Conservation (phyloP, 495 filamentous ascomycete species). For the Tuber indicum region DNA sequence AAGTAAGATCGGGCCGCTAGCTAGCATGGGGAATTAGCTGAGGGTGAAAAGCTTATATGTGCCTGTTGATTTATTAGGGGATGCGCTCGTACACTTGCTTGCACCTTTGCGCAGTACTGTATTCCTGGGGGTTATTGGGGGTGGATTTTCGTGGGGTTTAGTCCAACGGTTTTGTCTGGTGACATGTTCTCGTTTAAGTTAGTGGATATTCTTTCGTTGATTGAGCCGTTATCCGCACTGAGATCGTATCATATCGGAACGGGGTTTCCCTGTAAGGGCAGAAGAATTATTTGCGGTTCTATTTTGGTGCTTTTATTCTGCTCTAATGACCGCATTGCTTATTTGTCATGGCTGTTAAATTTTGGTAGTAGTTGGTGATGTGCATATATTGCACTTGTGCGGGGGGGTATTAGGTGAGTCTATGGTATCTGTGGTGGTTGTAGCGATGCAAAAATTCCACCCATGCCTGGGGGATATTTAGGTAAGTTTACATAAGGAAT, state of each 20-base stretch:
- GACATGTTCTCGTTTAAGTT: not conserved
- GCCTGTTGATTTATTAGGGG: not conserved
- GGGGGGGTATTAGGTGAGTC: not conserved
- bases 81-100: not conserved
- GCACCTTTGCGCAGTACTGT: not conserved
- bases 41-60: not conserved
- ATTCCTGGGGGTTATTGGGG: not conserved
- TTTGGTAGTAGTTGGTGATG: not conserved
- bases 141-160: not conserved
- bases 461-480: too few relatives aligned
- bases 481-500: too few relatives aligned
- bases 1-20: not conserved
- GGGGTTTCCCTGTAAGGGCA: not conserved
- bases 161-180: too few relatives aligned
- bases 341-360: not conserved
- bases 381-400: not conserved
- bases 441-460: not conserved
- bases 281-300: not conserved
- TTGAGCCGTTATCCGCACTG: not conserved
- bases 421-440: not conserved
- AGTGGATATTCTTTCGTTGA: not conserved
- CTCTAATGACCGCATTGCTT: not conserved
- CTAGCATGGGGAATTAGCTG: not conserved
- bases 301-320: not conserved
- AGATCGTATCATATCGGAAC: not conserved